Percentiles rank a stretch among this genome's conserved stretches.
Conservation (phyloP, 1,284 basidiomycete genomes). For the Ustilago crameri region DNA sequence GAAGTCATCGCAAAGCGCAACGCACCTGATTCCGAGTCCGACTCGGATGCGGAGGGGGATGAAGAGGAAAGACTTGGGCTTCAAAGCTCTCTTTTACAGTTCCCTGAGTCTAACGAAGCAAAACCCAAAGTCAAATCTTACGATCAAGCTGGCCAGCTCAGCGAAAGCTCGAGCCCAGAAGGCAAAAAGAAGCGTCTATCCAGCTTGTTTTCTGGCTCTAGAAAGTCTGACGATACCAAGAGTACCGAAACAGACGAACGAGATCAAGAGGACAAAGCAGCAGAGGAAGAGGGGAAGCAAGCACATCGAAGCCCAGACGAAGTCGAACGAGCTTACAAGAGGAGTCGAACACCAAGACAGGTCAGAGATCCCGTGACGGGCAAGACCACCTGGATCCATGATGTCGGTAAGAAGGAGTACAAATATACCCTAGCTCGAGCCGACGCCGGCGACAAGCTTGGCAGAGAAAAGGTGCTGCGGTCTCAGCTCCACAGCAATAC, state of each 20-base stretch:
- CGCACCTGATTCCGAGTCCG: slow-evolving; percentile 30
- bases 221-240: slow-evolving; percentile 1
- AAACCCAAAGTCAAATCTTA: background rate
- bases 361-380: slow-evolving; percentile 46
- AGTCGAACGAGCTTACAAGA: slow-evolving; percentile 15
- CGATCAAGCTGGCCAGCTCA: background rate
- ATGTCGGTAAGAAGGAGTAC: slow-evolving; percentile 45
- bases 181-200: slow-evolving; percentile 4
- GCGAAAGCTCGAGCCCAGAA: background rate
- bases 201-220: slow-evolving; percentile 13
- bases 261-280: background rate
- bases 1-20: slow-evolving; percentile 41
- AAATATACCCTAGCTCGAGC: slow-evolving; percentile 9
- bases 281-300: slow-evolving; percentile 4
- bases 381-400: slow-evolving; percentile 21
- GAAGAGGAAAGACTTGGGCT: background rate
- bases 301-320: slow-evolving; percentile 11
- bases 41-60: slow-evolving; percentile 6
- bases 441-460: slow-evolving; percentile 16
- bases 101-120: background rate
- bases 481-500: slow-evolving; percentile 19
- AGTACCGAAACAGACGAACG: background rate
- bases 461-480: slow-evolving; percentile 18
- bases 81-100: background rate
- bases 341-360: slow-evolving; percentile 22